phyloP scores from a whole-genome alignment of 768 basidiomycete genomes.

The Multifurca ochricompacta region DNA sequence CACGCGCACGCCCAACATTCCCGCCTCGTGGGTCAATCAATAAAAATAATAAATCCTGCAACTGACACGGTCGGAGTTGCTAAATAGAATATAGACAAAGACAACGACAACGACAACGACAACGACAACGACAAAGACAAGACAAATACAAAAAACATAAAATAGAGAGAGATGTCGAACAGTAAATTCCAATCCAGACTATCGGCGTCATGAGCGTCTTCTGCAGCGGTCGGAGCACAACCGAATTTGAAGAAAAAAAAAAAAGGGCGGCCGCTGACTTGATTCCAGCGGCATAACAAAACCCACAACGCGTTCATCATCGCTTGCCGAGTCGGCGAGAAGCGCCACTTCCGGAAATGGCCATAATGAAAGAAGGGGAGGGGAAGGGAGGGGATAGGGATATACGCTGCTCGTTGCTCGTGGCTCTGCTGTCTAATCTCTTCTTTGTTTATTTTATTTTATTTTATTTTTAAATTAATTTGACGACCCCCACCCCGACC shows the following conservation, averaged over 20 bases:
- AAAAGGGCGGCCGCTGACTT: background rate
- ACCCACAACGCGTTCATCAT: background rate
- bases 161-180: background rate
- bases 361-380: slow-evolving; percentile 14
- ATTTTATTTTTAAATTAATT: no score
- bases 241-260: background rate
- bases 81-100: no score
- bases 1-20: background rate
- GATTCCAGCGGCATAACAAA: no score
- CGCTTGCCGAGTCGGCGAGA: slow-evolving; percentile 7
- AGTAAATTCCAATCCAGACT: no score
- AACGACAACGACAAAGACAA: no score
- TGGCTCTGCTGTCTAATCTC: no score
- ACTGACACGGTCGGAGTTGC: background rate
- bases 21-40: slow-evolving; percentile 2
- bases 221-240: background rate
- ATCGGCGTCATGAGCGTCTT: no score
- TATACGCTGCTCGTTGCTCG: no score
- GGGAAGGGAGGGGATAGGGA: no score
- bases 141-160: no score
- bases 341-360: slow-evolving; percentile 6
- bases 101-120: no score
- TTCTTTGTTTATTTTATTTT: slow-evolving; percentile 9
- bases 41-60: background rate
- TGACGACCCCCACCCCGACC: background rate